These are phyloP conservation scores for Plasmodium malariae DNA, from an alignment of 169 alveolate genomes.

Conservation along the genomic window DNA sequence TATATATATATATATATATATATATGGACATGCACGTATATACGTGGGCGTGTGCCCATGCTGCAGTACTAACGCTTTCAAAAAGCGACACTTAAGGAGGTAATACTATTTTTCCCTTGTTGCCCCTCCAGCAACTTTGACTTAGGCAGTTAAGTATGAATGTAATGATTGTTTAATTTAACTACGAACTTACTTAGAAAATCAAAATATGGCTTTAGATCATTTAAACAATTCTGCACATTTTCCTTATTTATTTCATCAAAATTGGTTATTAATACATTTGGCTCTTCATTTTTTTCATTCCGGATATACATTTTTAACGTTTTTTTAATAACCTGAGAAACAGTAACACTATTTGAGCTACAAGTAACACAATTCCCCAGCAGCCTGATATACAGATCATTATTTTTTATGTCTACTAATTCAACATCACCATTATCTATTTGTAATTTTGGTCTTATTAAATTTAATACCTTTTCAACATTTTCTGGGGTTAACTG, in stretches of 20 bases:
- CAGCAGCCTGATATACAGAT: slow-evolving; percentile 66
- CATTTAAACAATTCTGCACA: slow-evolving; percentile 35
- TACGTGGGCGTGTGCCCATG: too few relatives aligned
- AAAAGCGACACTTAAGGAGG: too few relatives aligned
- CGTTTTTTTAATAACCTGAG: slow-evolving; percentile 82
- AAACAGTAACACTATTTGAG: slow-evolving; percentile 81
- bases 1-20: too few relatives aligned
- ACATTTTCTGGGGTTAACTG: slow-evolving; percentile 80
- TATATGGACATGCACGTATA: too few relatives aligned
- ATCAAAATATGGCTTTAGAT: slow-evolving; percentile 71
- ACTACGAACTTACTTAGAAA: slow-evolving; percentile 48
- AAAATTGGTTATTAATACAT: slow-evolving; percentile 75
- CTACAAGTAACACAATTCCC: slow-evolving; percentile 86
- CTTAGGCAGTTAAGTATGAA: too few relatives aligned
- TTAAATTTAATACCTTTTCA: slow-evolving; percentile 83
- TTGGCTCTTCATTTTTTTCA: slow-evolving; percentile 78
- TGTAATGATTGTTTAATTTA: neutral
- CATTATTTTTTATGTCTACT: slow-evolving; percentile 79
- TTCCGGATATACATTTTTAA: slow-evolving; percentile 78
- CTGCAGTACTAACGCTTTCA: too few relatives aligned
- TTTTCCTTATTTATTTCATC: slow-evolving; percentile 80
- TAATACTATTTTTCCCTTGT: too few relatives aligned
- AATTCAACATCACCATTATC: slow-evolving; percentile 86
- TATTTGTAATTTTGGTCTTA: slow-evolving; percentile 82
- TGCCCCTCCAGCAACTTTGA: too few relatives aligned